Conservation (phyloP, 192 early-diverging fungal genomes). For the Gigaspora rosea region DNA sequence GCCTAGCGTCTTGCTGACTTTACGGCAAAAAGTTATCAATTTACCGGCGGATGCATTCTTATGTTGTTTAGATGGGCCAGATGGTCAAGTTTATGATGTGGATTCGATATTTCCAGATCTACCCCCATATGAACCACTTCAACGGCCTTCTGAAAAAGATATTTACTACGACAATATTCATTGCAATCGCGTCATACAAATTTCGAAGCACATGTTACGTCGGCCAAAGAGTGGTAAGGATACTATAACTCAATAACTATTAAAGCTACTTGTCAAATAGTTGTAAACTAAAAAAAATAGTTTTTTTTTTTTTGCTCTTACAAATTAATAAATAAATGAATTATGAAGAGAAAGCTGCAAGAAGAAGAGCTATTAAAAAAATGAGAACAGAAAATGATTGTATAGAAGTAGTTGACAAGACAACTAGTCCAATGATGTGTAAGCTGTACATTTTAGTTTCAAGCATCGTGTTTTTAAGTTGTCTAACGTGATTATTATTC, state of each 20-base stretch:
- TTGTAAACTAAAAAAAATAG: background rate
- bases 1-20: conserved; percentile 44
- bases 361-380: background rate
- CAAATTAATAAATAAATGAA: background rate
- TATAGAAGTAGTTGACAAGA: no score
- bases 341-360: conserved; percentile 1
- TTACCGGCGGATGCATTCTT: conserved; percentile 42
- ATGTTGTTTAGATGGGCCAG: conserved; percentile 34
- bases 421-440: background rate
- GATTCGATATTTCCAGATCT: conserved; percentile 53
- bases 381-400: background rate
- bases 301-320: background rate
- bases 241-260: no score
- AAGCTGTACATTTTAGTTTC: background rate
- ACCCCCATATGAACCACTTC: conserved; percentile 47
- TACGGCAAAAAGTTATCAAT: conserved; percentile 39
- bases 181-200: conserved; percentile 53
- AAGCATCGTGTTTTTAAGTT: background rate
- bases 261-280: background rate
- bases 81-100: conserved; percentile 40
- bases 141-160: conserved; percentile 51
- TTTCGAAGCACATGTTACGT: conserved; percentile 36
- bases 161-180: conserved; percentile 60
- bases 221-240: background rate
- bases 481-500: background rate